Base-by-base conservation (phyloP, 2,329 filamentous ascomycete genomes). In the Samsoniella hepiali region DNA sequence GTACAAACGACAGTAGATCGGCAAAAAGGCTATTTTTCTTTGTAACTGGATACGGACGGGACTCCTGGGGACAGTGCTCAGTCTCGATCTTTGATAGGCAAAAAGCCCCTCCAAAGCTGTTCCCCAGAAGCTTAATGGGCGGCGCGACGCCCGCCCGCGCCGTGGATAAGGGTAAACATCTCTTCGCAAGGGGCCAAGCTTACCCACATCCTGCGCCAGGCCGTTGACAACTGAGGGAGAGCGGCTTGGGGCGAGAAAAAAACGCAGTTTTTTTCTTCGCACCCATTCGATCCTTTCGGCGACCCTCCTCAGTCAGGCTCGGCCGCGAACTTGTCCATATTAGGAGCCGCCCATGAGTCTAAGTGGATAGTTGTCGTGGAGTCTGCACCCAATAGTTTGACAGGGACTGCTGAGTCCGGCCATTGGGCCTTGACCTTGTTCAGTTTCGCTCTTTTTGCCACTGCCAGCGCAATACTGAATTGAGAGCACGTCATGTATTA, bases 381-480 rank as follows among this genome's bases (percentile, higher is more conserved):
- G 57, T 29, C 13, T 58, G 22, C 13, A 44, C 32, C 36, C 32
- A 27, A 62, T 55, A 62, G 59, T 49, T 56, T 32, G 40, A 62
- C 38, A 34, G 27, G 49, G 17, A 8, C 17, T 13, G 17, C n/a
- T 13, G 17, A 11, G 10, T 9, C 15, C 7, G 22, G 15, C 27
- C 22, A 15, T 17, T 2, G 9, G 17, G 22, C 22, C 40, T 47
- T 17, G 17, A 31, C 36, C 15, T 10, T 17, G 15, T 44, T 27
- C 17, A n/a, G 32, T 44, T 44, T 40, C 15, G 34, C 15, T 27
- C 6, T 42, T 42, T n/a, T 27, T 34, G 29, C 22, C 38, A 4
- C 36, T 22, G 13, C 22, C 31, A 32, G 36, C 45, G 27, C 34
- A 42, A 42, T 38, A 42, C 32, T 22, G 27, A 22, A 44, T 22